These are phyloP conservation scores for Solidago caesia DNA, from an alignment of 129 eudicot species.

Conservation along the genomic window DNA sequence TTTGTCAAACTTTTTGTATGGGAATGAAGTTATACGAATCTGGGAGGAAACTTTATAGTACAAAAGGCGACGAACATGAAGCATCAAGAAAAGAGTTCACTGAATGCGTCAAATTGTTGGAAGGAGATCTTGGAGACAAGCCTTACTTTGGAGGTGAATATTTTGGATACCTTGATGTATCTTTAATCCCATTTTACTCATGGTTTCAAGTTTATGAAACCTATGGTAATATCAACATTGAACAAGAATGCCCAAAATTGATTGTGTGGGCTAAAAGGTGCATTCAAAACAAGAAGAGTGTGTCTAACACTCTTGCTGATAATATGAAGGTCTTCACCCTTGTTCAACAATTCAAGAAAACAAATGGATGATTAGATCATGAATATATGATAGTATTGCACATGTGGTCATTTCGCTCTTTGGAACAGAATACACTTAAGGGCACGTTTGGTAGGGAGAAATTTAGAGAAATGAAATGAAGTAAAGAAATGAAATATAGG, in stretches of 20 bases:
- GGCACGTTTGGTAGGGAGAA: too few species aligned
- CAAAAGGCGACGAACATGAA: constrained; percentile 33
- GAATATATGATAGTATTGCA: too few species aligned
- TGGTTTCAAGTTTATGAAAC: constrained; percentile 42
- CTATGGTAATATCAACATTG: constrained; percentile 30
- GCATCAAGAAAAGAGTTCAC: constrained; percentile 21
- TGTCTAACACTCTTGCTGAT: constrained; percentile 31
- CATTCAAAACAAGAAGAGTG: constrained; percentile 38
- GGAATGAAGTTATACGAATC: constrained; percentile 17
- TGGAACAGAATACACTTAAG: background rate
- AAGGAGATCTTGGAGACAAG: constrained; percentile 20
- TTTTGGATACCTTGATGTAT: constrained; percentile 34
- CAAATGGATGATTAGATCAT: background rate
- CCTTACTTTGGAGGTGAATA: constrained; percentile 39
- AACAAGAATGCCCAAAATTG: constrained; percentile 40
- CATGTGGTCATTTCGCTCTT: too few species aligned
- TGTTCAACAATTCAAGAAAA: background rate
- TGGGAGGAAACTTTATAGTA: constrained; percentile 26
- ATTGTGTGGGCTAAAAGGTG: constrained; percentile 46
- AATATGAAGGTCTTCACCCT: constrained; percentile 11
- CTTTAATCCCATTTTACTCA: constrained; percentile 33
- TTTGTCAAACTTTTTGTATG: background rate
- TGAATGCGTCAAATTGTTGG: constrained; percentile 18
- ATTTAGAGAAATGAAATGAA: too few species aligned
- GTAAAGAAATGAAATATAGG: too few species aligned